These are phyloP conservation scores for Fomitopsis palustris DNA, from an alignment of 1,284 basidiomycete genomes.

Conservation along the genomic window DNA sequence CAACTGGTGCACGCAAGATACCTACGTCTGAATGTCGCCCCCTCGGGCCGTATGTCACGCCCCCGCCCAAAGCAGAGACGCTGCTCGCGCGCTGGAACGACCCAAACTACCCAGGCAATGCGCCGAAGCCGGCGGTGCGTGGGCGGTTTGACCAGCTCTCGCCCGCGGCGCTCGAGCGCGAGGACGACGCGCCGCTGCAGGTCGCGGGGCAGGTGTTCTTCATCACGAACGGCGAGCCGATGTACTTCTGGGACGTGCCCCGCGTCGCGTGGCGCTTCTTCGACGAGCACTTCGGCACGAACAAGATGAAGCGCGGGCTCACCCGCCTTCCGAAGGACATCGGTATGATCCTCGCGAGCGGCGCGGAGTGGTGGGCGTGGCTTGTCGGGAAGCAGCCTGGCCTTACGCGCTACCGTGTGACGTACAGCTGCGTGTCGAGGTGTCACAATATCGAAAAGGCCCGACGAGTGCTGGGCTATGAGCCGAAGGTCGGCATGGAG, in stretches of 20 bases:
- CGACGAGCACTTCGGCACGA: constrained; percentile 42
- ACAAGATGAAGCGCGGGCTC: constrained; percentile 22
- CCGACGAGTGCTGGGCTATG: constrained; percentile 87
- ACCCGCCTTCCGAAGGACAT: constrained; percentile 63
- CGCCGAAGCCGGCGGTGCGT: constrained; percentile 62
- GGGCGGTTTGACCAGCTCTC: constrained; percentile 75
- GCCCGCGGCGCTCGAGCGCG: constrained; percentile 47
- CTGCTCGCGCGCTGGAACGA: constrained; percentile 61
- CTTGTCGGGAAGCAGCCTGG: constrained; percentile 79
- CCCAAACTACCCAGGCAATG: constrained; percentile 37
- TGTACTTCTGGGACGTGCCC: constrained; percentile 96
- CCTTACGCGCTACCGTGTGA: constrained; percentile 88
- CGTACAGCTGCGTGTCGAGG: constrained; percentile 69
- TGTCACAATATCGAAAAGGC: constrained; percentile 98
- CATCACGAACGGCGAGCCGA: constrained; percentile 96
- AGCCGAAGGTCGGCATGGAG: constrained; percentile 85
- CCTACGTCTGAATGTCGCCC: constrained; percentile 80
- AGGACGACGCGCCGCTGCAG: constrained; percentile 52
- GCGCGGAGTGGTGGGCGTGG: constrained; percentile 76
- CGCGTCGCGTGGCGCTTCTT: constrained; percentile 83
- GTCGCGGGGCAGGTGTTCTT: constrained; percentile 96
- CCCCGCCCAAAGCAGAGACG: constrained; percentile 53
- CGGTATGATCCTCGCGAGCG: constrained; percentile 68
- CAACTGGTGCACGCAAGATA: constrained; percentile 57
- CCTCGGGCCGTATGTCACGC: constrained; percentile 73